Evolutionary conservation across 148 eudicot genomes (phyloP), one percentile per base, ranked within the genome.

Genomic region (Vaccinium darrowii): DNA sequence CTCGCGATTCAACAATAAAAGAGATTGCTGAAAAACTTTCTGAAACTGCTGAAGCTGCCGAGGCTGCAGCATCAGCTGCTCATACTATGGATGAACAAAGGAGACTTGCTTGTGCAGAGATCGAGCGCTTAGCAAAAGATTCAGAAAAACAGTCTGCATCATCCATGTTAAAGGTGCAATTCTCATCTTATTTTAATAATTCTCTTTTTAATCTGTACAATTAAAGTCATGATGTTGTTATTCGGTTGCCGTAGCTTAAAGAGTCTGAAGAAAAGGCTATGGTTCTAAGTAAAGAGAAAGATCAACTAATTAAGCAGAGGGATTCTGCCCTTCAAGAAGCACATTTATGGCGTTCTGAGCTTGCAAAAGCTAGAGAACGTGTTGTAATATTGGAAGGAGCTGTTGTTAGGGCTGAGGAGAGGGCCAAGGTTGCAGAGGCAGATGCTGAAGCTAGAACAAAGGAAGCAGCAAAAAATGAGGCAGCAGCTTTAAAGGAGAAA

Each of bases 11-110:
- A 81, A 91, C 95, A 51, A 94, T 97, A 89, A 93, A 88, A 83
- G 98, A 94, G 82, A 85, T 97, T 87, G 97, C 96, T 7, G 99
- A 93, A 75, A 95, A 92, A 84, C 91, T 97, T 77, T 88, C 96
- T 86, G 98, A 94, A 85, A 97, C 99, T 79, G 99, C 99, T 82
- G 98, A 93, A 86, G 99, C 99, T 60, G 98, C 98, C 50, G 95
- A 90, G 86, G 93, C 94, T 84, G 99, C 99, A 60, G 99, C 99
- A 77, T 91, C 96, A 89, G 99, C 99, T 76, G 99, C 99, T 92
- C 93, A 94, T 90, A 94, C 91, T 27, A 95, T 97, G 98, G 96
- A 95, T 82, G 93, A 93, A 87, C 99, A 97, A 81, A 92, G 99
- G 88, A 94, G 92, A 90, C 85, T 92, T 88, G 93, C 95, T 78